Evolutionary conservation across 805 yeast genomes (phyloP), one percentile per base, ranked within the genome.

Genomic region (Candida loeiensis): DNA sequence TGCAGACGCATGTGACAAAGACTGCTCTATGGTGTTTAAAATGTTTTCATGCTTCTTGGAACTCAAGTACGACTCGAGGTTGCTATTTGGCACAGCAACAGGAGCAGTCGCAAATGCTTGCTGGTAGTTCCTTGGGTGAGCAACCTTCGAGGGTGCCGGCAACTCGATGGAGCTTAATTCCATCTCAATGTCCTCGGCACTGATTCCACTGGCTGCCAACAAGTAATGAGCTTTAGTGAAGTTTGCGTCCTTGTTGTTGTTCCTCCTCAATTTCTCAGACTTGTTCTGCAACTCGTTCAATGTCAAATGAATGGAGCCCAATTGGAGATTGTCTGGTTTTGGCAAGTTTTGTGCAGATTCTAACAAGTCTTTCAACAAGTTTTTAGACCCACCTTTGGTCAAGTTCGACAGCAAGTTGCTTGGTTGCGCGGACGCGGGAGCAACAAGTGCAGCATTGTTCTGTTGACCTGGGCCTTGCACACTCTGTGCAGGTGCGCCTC

Each of bases 121-220:
- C 31, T 27, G 15, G 17, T 14, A 15, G 17, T 20, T 27, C 14
- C 38, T 33, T 1, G 34, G 21, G 11, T 34, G 41, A 20, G 41
- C 17, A 22, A 40, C 15, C 17, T 34, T 32, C n/a, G 36, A 48
- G 55, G 31, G 41, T 22, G 35, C 32, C n/a, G 40, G 49, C 17
- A 37, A 45, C 36, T 25, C 55, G 49, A 44, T 54, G 54, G 33
- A 36, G 27, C 40, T 41, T 26, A 46, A 44, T 27, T 48, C 51
- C 19, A 33, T 40, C 29, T 48, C 50, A 6, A 48, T 48, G 19
- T 48, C 51, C 18, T 48, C 50, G n/a, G 52, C 50, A 37, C 45
- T 47, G 38, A 89, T 76, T 1, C 97, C 97, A 54, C 91, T 83
- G 1, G 90, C 85, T 4, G 96, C 96, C 32, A 91, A 67, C 28